phyloP scores from a whole-genome alignment of 1,284 basidiomycete genomes.

The Laetiporus sulphureus region DNA sequence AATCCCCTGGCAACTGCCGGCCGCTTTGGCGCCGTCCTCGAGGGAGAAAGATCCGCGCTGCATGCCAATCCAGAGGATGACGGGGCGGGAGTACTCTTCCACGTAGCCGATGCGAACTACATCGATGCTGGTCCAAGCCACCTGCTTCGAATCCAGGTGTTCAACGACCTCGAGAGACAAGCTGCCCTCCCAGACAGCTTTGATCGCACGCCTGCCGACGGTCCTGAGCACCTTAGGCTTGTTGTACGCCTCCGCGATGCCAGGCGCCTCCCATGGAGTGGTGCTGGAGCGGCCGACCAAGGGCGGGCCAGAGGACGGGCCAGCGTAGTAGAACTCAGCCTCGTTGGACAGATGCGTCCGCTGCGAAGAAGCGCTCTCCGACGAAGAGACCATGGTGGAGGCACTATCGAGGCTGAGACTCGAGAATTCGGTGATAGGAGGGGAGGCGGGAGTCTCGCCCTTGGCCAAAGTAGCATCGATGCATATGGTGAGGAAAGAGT shows the following conservation, averaged over 20 bases:
- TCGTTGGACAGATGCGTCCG: slow-evolving; percentile 10
- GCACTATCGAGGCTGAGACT: too few relatives aligned
- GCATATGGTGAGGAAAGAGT: too few relatives aligned
- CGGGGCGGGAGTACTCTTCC: slow-evolving; percentile 13
- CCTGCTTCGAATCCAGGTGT: slow-evolving; percentile 10
- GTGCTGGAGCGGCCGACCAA: slow-evolving; percentile 25
- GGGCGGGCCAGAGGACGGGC: slow-evolving; percentile 20
- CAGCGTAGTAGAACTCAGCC: slow-evolving; percentile 16
- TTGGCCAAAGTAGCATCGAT: too few relatives aligned
- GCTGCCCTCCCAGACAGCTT: slow-evolving; percentile 19
- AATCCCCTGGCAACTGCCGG: slow-evolving; percentile 17
- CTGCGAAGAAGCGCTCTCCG: slow-evolving; percentile 6
- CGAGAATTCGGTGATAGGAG: too few relatives aligned
- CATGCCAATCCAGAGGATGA: slow-evolving; percentile 26
- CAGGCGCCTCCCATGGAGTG: slow-evolving; percentile 19
- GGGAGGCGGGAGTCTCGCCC: too few relatives aligned
- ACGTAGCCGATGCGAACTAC: slow-evolving; percentile 16
- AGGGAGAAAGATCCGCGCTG: slow-evolving; percentile 19
- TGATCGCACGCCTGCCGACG: slow-evolving; percentile 18
- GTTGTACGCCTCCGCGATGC: slow-evolving; percentile 22
- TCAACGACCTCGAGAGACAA: slow-evolving; percentile 14
- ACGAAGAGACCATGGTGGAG: too few relatives aligned
- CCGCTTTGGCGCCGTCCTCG: slow-evolving; percentile 20
- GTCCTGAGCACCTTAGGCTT: slow-evolving; percentile 15
- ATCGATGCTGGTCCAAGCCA: slow-evolving; percentile 15